phyloP scores from a whole-genome alignment of 176 grass and related monocot genomes.

The Phoenix roebelenii region DNA sequence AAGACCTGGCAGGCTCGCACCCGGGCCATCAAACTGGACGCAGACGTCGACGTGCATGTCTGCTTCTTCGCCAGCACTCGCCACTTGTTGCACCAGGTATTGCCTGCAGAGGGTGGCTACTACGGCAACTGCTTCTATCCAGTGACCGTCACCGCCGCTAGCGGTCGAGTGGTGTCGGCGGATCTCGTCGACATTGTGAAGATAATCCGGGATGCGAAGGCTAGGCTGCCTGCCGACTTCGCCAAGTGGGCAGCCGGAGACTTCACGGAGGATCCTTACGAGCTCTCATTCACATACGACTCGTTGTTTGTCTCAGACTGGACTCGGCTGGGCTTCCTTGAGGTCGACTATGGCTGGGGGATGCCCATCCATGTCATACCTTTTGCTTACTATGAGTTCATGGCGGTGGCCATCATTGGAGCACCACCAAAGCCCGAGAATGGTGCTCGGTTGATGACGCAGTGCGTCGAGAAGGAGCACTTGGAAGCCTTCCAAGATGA shows the following conservation, averaged over 20 bases:
- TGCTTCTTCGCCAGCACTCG: constrained; percentile 85
- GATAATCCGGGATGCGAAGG: constrained; percentile 59
- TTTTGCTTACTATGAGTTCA: constrained; percentile 55
- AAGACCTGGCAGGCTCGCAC: constrained; percentile 63
- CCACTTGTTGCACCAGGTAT: constrained; percentile 43
- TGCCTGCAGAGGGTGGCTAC: constrained; percentile 25
- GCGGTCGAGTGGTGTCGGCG: constrained; percentile 11
- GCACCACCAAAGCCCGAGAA: constrained; percentile 47
- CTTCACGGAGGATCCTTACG: constrained; percentile 47
- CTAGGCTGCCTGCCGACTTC: constrained; percentile 32
- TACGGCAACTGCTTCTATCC: constrained; percentile 98
- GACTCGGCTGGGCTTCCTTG: constrained; percentile 57
- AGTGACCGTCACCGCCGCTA: constrained; percentile 29
- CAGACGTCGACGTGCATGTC: constrained; percentile 32
- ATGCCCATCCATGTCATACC: constrained; percentile 48
- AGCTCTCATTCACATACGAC: constrained; percentile 58
- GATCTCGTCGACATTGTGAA: constrained; percentile 52
- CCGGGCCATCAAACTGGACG: constrained; percentile 34
- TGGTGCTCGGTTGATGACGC: constrained; percentile 65
- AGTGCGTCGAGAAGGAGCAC: constrained; percentile 75
- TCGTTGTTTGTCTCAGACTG: constrained; percentile 82
- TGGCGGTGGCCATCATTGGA: constrained; percentile 74
- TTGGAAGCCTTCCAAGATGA: constrained; percentile 48
- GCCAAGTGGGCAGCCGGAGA: constrained; percentile 55
- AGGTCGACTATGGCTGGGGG: constrained; percentile 86